Conservation (phyloP, 164 flowering plant genomes). For the Taxillus chinensis region DNA sequence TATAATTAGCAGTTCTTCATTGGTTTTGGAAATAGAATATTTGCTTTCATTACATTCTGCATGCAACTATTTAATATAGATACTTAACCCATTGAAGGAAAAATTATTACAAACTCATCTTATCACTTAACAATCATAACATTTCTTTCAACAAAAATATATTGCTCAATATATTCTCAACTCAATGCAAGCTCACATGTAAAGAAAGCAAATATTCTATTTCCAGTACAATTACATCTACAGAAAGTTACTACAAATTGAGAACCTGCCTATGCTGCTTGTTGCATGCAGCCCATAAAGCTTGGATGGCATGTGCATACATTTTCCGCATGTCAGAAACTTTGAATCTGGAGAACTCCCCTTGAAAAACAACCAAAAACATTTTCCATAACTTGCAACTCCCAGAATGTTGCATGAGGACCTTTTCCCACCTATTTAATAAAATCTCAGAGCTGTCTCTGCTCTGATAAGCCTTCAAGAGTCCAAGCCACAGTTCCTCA, state of each 20-base stretch:
- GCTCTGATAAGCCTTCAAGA: slow-evolving; percentile 65
- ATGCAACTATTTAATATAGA: too few relatives aligned
- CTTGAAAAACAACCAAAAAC: slow-evolving; percentile 63
- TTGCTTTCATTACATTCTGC: too few relatives aligned
- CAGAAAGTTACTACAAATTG: slow-evolving; percentile 10
- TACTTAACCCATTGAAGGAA: too few relatives aligned
- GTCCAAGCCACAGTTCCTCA: slow-evolving; percentile 64
- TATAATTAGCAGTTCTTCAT: too few relatives aligned
- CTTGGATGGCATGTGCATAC: slow-evolving; percentile 81
- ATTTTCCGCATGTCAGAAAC: slow-evolving; percentile 73
- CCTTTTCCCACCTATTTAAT: slow-evolving; percentile 73
- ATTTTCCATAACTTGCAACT: slow-evolving; percentile 81
- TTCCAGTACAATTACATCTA: too few relatives aligned
- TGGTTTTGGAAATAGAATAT: too few relatives aligned
- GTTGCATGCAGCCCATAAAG: slow-evolving; percentile 64
- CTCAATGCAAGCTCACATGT: too few relatives aligned
- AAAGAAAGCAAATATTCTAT: too few relatives aligned
- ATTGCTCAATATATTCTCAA: too few relatives aligned
- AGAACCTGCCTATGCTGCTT: slow-evolving; percentile 96
- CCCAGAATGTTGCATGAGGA: slow-evolving; percentile 66
- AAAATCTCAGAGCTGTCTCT: slow-evolving; percentile 63
- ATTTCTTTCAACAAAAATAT: too few relatives aligned
- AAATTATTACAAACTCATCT: too few relatives aligned
- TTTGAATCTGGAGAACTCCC: slow-evolving; percentile 90
- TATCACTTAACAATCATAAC: too few relatives aligned